Evolutionary conservation across 768 basidiomycete genomes (phyloP), one percentile per base, ranked within the genome.

Genomic region (Mycena venus): DNA sequence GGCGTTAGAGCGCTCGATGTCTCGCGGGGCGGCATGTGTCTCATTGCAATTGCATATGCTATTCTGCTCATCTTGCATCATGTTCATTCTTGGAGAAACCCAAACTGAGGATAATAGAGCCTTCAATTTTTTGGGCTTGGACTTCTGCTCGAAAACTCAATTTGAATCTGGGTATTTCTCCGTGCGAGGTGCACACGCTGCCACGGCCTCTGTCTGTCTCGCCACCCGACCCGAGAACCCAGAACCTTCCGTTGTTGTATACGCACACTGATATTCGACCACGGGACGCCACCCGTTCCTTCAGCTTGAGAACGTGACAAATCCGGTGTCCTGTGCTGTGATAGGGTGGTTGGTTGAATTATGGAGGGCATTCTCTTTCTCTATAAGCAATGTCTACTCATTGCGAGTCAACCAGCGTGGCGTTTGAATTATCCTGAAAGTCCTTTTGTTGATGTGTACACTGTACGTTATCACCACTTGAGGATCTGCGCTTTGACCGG

Each of bases 201-300:
- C 40, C 56, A 25, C 55, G 55, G 38, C 34, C 42, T 44, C 47
- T 47, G 44, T 7, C 29, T 23, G n/a, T n/a, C n/a, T 32, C 25
- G 23, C 47, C 68, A 51, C 38, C 59, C 51, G 68, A 60, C 7
- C 68, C 53, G 65, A 67, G 38, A 21, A 19, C 27, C 10, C 53
- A 42, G 15, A 19, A 53, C 29, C 32, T 40, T 49, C 36, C 34
- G 44, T 12, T 38, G 32, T 66, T 40, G 23, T 31, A 4, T 31
- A 51, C 47, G 63, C 32, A 38, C 23, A 9, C 23, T 17, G 17
- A 25, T 25, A 65, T 51, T 65, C 63, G 53, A 38, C 47, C 63
- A 65, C 49, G 47, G 42, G 60, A 62, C 40, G n/a, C 25, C 59
- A 40, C 44, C 19, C 42, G n/a, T 63, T 42, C 40, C 25, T 23